Percentiles rank a stretch among this genome's conserved stretches.
phyloP scores from a whole-genome alignment of 768 basidiomycete genomes.

The Russula abietina region DNA sequence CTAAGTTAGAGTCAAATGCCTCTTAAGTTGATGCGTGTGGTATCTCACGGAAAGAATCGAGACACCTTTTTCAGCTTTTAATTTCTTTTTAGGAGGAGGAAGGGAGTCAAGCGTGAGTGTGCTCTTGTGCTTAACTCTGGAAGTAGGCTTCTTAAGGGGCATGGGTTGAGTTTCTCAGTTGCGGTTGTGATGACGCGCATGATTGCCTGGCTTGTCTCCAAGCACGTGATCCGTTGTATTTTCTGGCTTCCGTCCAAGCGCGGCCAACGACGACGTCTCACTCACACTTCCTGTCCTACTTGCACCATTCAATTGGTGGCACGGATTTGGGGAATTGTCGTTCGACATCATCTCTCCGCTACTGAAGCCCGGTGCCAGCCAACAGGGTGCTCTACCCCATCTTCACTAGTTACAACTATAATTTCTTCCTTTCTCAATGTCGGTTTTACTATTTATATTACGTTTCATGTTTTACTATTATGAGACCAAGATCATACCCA shows the following conservation, averaged over 20 bases:
- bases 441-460: no score
- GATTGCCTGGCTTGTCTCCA: no score
- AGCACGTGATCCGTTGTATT: conserved; percentile 4
- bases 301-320: no score
- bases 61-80: conserved; percentile 10
- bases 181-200: not conserved
- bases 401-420: no score
- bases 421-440: no score
- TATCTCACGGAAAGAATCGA: conserved; percentile 11
- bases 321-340: no score
- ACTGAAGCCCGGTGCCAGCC: no score
- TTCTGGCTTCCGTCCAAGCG: no score
- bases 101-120: conserved; percentile 20
- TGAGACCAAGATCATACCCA: conserved; percentile 5
- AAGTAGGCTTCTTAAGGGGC: conserved; percentile 6
- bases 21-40: not conserved
- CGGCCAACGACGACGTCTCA: no score
- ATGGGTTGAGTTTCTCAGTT: not conserved
- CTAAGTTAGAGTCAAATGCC: conserved; percentile 7
- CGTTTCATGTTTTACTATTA: not conserved
- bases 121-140: conserved; percentile 19
- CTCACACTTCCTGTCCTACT: no score
- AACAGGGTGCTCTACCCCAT: no score
- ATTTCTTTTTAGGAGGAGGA: conserved; percentile 21
- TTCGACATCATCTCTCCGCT: no score